Conservation (phyloP, 495 filamentous ascomycete genomes). For the Aspergillus indologenus region DNA sequence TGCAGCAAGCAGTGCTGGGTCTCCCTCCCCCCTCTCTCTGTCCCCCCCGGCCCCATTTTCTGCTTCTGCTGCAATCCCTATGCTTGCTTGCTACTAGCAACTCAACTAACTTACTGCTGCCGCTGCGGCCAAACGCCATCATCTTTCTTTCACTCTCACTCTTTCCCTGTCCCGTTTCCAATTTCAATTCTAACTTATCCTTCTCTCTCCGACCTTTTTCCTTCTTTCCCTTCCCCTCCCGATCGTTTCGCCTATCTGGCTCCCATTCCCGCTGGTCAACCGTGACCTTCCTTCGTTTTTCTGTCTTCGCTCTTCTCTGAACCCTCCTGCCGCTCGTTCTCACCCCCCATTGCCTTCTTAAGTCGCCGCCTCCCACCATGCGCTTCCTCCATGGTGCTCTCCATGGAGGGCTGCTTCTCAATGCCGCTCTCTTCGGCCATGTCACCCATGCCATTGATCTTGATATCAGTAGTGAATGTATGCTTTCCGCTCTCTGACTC, state of each 20-base stretch:
- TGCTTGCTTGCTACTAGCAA: background rate
- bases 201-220: background rate
- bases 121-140: background rate
- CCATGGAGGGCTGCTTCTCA: constrained; percentile 1
- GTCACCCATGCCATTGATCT: constrained; percentile 10
- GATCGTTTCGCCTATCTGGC: background rate
- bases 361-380: background rate
- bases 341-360: background rate
- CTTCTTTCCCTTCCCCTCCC: background rate
- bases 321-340: background rate
- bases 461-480: constrained; percentile 10
- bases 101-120: background rate
- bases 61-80: background rate
- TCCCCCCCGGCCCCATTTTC: background rate
- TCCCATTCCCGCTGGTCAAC: background rate
- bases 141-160: background rate
- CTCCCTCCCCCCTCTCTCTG: too few relatives aligned
- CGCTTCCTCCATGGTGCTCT: constrained; percentile 3
- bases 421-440: constrained; percentile 1
- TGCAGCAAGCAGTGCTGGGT: background rate
- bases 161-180: background rate
- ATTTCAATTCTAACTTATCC: background rate
- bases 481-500: constrained; percentile 1
- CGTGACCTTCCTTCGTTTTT: background rate
- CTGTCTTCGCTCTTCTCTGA: background rate